Base-by-base conservation (phyloP, 768 basidiomycete species). In the Kondoa malvinella region DNA sequence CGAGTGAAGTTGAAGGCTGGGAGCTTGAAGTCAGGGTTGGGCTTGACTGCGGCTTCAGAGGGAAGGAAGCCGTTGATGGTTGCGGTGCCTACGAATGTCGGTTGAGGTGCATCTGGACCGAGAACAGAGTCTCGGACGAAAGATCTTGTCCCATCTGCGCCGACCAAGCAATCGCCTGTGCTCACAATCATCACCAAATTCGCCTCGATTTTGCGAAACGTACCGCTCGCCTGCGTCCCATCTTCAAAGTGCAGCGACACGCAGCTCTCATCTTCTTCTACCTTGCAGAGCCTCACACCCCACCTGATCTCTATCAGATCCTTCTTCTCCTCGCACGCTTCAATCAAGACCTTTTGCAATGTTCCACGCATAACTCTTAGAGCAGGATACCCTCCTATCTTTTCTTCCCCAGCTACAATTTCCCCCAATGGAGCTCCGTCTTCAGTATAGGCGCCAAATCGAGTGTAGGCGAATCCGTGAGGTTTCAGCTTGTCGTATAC, bases 91-190 rank as follows among this genome's bases (percentile, higher is more conserved):
- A 27, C 30, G 71, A 33, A 74, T 3, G 29, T 66, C 1, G 73
- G 63, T 1, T 31, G 67, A 12, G 73, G 72, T 16, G 65, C 30
- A 0, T 26, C 15, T 2, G 32, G 21, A 2, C 74, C 74, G 3
- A 75, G 69, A 60, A 75, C 69, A 59, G 70, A 70, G n/a, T 67
- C 26, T 1, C 74, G 71, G 34, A 73, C 70, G 31, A 64, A 68
- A 17, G 74, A 74, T 57, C 69, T 71, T 29, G 73, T 73, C 15
- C 74, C 74, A 61, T 75, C 74, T n/a, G 70, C 68, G 17, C 74
- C 74, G 57, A 75, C 68, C 1, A 73, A 67, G 16, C 69, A 60
- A 29, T 69, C 68, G 40, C 74, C 74, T 74, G 70, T 25, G 25
- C 21, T 32, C n/a, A 67, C 40, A 8, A 64, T 34, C 15, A 25